phyloP scores from a whole-genome alignment of 2,329 filamentous ascomycete genomes.

The Calonectria crousiana region DNA sequence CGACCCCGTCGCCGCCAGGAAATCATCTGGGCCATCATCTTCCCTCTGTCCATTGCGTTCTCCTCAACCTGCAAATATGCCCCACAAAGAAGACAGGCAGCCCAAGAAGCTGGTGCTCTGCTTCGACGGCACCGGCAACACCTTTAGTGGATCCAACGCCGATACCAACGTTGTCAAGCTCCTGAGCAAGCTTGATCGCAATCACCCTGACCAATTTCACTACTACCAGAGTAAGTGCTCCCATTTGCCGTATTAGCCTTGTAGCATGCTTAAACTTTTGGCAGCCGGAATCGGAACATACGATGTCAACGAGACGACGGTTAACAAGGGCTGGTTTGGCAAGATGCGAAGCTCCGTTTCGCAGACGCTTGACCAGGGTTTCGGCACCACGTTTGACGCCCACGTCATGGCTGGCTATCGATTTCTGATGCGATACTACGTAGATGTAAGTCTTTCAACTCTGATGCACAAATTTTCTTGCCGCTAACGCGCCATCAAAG shows the following conservation, averaged over 20 bases:
- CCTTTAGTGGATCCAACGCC: conserved; percentile 58
- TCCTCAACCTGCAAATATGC: background rate
- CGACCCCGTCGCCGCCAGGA: background rate
- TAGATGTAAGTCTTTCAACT: conserved; percentile 45
- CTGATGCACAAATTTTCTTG: fast-evolving
- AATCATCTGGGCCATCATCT: background rate
- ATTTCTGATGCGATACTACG: conserved; percentile 67
- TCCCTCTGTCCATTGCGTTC: background rate
- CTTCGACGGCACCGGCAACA: conserved; percentile 63
- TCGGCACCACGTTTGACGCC: conserved; percentile 61
- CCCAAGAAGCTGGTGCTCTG: conserved; percentile 59
- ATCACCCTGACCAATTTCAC: conserved; percentile 57
- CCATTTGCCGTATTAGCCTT: background rate
- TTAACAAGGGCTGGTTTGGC: conserved; percentile 53
- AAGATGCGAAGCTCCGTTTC: conserved; percentile 51
- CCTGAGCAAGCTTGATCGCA: conserved; percentile 60
- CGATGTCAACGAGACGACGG: conserved; percentile 56
- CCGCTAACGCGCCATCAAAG: conserved; percentile 33
- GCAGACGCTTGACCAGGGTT: conserved; percentile 56
- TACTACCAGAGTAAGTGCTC: conserved; percentile 64
- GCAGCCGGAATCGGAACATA: conserved; percentile 64
- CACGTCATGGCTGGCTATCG: conserved; percentile 66
- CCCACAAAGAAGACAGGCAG: background rate
- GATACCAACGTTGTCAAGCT: conserved; percentile 70
- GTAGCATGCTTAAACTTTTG: background rate